Conservation (phyloP, 2,329 filamentous ascomycete genomes). For the Phyllosticta citrichinensis region DNA sequence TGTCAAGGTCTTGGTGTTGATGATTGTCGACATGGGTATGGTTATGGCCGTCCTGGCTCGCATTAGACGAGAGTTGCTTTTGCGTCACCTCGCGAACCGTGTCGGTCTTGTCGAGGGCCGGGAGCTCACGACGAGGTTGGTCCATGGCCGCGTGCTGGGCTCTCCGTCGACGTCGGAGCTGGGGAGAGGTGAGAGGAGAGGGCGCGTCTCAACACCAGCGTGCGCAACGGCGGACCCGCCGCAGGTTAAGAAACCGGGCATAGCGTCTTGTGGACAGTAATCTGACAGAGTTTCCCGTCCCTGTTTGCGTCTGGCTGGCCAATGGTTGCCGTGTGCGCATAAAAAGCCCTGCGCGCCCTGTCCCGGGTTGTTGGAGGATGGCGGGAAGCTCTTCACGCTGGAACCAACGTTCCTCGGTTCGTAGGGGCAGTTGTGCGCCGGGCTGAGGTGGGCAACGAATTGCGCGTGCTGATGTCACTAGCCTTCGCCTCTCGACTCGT, state of each 20-base stretch:
- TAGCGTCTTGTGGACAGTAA: not conserved
- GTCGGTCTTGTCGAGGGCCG: not conserved
- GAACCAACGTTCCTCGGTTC: not conserved
- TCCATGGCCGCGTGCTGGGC: not conserved
- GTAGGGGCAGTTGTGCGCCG: not conserved
- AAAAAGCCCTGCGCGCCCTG: not conserved
- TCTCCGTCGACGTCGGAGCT: not conserved
- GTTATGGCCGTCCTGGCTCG: not conserved
- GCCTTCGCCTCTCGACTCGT: not conserved
- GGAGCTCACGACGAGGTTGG: not conserved
- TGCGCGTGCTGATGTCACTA: not conserved
- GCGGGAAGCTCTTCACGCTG: not conserved
- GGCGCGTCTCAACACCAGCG: not conserved
- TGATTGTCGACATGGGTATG: not conserved
- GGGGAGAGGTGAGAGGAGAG: not conserved
- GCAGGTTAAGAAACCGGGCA: not conserved
- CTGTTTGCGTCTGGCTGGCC: not conserved
- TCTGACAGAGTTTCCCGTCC: not conserved
- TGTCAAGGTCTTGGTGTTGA: not conserved
- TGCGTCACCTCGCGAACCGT: not conserved
- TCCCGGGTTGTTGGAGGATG: not conserved
- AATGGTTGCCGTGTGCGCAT: not conserved
- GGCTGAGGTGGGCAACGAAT: not conserved
- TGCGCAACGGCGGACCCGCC: too few relatives aligned
- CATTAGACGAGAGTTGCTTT: not conserved